Base-by-base conservation (phyloP, 495 filamentous ascomycete species). In the Penicillium waksmanii region DNA sequence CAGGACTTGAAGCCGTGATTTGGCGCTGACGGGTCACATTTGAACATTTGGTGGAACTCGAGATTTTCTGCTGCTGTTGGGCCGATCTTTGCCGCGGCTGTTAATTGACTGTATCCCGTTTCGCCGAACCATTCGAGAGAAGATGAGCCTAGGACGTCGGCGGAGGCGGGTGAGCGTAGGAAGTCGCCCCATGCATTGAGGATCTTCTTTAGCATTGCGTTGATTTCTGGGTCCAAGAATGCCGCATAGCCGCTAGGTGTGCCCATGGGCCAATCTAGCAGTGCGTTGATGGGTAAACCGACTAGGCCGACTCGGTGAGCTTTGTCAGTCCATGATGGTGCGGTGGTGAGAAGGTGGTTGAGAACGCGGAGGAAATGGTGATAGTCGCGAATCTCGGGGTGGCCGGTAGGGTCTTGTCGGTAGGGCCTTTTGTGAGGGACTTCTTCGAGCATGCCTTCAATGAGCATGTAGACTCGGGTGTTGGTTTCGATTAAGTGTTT, bases 241-340 rank as follows among this genome's bases (percentile, higher is more conserved):
- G 83, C 83, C 0, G 86, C 85, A 56, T 84, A 84, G 0, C 89
- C 89, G 51, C 80, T 84, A 0, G 82, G 78, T 0, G 89, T 92
- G 11, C 83, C 86, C 86, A 90, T 90, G 5, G 86, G 85, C 77
- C 88, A 91, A 66, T 90, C 87, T 13, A 92, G 81, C 21, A 91
- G 78, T 4, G 87, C 87, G 50, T 81, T 82, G 69, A 91, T 84
- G 3, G 89, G 89, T 1, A 89, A 73, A 0, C 89, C 88, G 23
- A 90, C 84, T 63, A 90, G 78, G 7, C 85, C 86, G 0, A 85
- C 81, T 0, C 81, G 74, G 44, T 79, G 67, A 3, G 75, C 65
- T 25, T 71, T 64, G 50, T 80, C 81, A 23, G 74, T 85, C 85
- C 84, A 89, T 53, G 84, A 76, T 1, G 89, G 88, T 0, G 84